Evolutionary conservation across 768 basidiomycete genomes (phyloP).

Genomic region (Agrocybe pediades): DNA sequence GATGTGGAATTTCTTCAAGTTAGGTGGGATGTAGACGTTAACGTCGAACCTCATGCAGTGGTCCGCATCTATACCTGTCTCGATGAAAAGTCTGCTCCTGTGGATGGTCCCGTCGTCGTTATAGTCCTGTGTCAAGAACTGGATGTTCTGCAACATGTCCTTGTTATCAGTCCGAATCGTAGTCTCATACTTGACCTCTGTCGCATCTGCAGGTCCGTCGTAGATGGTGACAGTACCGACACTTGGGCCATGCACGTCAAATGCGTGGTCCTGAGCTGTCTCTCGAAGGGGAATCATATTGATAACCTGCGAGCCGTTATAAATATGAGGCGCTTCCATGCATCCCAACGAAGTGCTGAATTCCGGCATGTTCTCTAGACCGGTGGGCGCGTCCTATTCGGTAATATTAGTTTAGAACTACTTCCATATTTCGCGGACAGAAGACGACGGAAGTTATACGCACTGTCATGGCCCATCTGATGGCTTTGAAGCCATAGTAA

Average conservation of each 20-base stretch:
- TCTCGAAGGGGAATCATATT: constrained; percentile 40
- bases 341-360: constrained; percentile 58
- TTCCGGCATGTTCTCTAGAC: constrained; percentile 56
- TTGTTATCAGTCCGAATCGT: constrained; percentile 45
- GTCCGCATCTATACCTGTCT: constrained; percentile 25
- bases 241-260: constrained; percentile 49
- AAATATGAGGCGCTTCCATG: constrained; percentile 42
- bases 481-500: constrained; percentile 44
- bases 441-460: constrained; percentile 8
- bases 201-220: constrained; percentile 39
- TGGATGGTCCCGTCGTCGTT: constrained; percentile 29
- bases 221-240: constrained; percentile 54
- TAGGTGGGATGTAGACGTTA: constrained; percentile 49
- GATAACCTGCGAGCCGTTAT: constrained; percentile 38
- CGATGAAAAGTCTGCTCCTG: constrained; percentile 39
- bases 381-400: constrained; percentile 46
- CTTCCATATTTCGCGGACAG: not conserved
- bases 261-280: constrained; percentile 37
- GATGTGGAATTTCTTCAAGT: constrained; percentile 49
- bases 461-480: constrained; percentile 51
- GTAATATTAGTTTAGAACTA: not conserved
- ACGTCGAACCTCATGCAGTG: constrained; percentile 60
- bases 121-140: constrained; percentile 35
- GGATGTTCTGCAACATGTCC: constrained; percentile 38
- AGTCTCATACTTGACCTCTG: constrained; percentile 51